These are phyloP conservation scores for Suhomyces atakaporum DNA, from an alignment of 1,139 yeast genomes.

Conservation along the genomic window DNA sequence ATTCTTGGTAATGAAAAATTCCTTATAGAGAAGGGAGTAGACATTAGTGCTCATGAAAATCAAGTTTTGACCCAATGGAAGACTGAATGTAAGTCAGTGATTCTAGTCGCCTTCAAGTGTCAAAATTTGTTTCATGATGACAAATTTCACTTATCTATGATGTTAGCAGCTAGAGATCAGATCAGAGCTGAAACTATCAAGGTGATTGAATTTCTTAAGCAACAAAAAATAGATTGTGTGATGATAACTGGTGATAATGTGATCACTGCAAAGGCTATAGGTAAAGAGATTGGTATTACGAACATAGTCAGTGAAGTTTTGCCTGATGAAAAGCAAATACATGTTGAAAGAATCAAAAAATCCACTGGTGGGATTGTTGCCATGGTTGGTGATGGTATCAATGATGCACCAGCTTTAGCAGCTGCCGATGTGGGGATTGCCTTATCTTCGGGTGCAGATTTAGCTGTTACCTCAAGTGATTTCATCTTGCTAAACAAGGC, in stretches of 20 bases:
- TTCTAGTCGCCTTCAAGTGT: slow-evolving; percentile 52
- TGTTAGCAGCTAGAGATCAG: slow-evolving; percentile 65
- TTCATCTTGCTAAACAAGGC: slow-evolving; percentile 51
- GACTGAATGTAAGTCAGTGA: slow-evolving; percentile 60
- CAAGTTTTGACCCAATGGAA: slow-evolving; percentile 55
- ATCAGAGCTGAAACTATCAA: slow-evolving; percentile 60
- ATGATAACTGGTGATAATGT: slow-evolving; percentile 74
- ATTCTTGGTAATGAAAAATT: slow-evolving; percentile 68
- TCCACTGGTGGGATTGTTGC: slow-evolving; percentile 43
- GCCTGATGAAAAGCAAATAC: slow-evolving; percentile 69
- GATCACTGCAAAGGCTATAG: slow-evolving; percentile 69
- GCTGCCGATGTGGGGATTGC: slow-evolving; percentile 63
- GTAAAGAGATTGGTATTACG: slow-evolving; percentile 60
- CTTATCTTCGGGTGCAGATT: slow-evolving; percentile 58
- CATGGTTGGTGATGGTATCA: slow-evolving; percentile 67
- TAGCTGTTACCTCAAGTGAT: slow-evolving; percentile 61
- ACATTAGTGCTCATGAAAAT: slow-evolving; percentile 26
- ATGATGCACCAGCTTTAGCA: slow-evolving; percentile 65
- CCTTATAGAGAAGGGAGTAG: slow-evolving; percentile 45
- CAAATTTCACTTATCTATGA: slow-evolving; percentile 41
- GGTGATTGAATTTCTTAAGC: slow-evolving; percentile 50
- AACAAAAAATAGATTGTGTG: slow-evolving; percentile 57
- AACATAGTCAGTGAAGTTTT: slow-evolving; percentile 72
- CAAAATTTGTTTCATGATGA: slow-evolving; percentile 26
- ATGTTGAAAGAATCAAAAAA: slow-evolving; percentile 55